These are phyloP conservation scores for Cyberlindnera sargentensis DNA, from an alignment of 805 yeast species.

Conservation along the genomic window DNA sequence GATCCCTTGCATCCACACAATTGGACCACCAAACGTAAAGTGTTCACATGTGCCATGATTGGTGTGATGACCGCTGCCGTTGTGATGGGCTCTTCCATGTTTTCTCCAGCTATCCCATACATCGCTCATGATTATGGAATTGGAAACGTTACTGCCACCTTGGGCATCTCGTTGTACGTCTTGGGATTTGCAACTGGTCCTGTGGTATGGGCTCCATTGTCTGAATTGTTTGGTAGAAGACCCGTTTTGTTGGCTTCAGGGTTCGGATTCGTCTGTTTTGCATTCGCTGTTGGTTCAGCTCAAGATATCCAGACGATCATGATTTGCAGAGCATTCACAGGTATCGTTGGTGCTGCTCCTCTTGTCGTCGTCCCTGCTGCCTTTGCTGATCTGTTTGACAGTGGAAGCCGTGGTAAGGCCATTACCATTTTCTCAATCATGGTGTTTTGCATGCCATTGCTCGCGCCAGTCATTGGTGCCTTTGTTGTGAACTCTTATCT, in stretches of 20 bases:
- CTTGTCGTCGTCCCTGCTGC: slow-evolving; percentile 82
- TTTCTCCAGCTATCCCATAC: slow-evolving; percentile 51
- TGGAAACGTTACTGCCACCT: slow-evolving; percentile 59
- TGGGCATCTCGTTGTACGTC: slow-evolving; percentile 79
- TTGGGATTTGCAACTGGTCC: slow-evolving; percentile 94
- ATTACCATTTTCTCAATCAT: slow-evolving; percentile 63
- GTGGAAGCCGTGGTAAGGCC: slow-evolving; percentile 66
- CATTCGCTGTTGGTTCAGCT: slow-evolving; percentile 72
- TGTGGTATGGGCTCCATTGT: slow-evolving; percentile 79
- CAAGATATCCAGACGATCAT: slow-evolving; percentile 71
- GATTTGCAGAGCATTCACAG: slow-evolving; percentile 74
- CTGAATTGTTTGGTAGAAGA: slow-evolving; percentile 73
- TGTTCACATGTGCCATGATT: slow-evolving; percentile 34
- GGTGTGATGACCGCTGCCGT: slow-evolving; percentile 46
- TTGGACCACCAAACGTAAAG: slow-evolving; percentile 51
- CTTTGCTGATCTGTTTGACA: slow-evolving; percentile 74
- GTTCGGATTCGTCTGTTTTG: slow-evolving; percentile 51
- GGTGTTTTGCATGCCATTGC: slow-evolving; percentile 72
- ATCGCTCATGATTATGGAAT: slow-evolving; percentile 50
- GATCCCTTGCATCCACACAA: slow-evolving; percentile 82
- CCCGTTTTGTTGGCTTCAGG: slow-evolving; percentile 49
- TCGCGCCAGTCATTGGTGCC: slow-evolving; percentile 76
- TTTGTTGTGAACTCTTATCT: slow-evolving; percentile 53
- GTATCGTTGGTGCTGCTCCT: slow-evolving; percentile 79
- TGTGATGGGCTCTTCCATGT: slow-evolving; percentile 81